Base-by-base conservation (phyloP, 768 basidiomycete species). In the Termitomyces sp. region DNA sequence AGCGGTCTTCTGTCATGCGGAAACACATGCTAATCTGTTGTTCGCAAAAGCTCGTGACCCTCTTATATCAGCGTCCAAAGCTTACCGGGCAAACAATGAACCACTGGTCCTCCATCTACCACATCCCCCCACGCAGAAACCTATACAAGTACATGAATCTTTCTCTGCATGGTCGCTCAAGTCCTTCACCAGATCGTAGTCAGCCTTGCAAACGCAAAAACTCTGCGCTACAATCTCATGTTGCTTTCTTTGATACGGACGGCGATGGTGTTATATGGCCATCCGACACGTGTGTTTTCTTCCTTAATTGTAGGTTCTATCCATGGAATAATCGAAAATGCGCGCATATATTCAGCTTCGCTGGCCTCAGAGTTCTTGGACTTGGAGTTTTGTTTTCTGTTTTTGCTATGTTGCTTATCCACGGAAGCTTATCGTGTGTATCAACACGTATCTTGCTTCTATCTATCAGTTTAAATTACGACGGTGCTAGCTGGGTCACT, bases 201-300 rank as follows among this genome's bases (percentile, higher is more conserved):
- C 32, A 26, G 36, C 35, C 61, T 62, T 56, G 61, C 26, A 65
- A 66, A 50, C 49, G 56, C 57, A 56, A 62, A 35, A 74, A 75
- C 65, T 71, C 75, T 3, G 73, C 70, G 10, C 68, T 80, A 13
- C 74, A 80, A 64, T 62, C 62, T 16, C 78, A 79, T 59, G 73
- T 75, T 62, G 73, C 74, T 36, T 80, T 77, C 68, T 79, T 79
- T 60, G 78, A 80, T 68, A 59, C 58, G 33, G 77, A 80, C 64
- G 59, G 63, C 26, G 78, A 79, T 62, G 78, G 77, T 5, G 67
- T 77, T 42, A 79, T 80, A 56, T 79, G 76, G 74, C 77, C 77
- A 6, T 59, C 40, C 13, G 77, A 80, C 61, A 80, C 77, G 77
- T 78, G 57, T 57, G 73, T 68, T 49, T 44, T 13, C 44, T 50